phyloP scores from a whole-genome alignment of 148 eudicot genomes.

The Chenopodium quinoa region DNA sequence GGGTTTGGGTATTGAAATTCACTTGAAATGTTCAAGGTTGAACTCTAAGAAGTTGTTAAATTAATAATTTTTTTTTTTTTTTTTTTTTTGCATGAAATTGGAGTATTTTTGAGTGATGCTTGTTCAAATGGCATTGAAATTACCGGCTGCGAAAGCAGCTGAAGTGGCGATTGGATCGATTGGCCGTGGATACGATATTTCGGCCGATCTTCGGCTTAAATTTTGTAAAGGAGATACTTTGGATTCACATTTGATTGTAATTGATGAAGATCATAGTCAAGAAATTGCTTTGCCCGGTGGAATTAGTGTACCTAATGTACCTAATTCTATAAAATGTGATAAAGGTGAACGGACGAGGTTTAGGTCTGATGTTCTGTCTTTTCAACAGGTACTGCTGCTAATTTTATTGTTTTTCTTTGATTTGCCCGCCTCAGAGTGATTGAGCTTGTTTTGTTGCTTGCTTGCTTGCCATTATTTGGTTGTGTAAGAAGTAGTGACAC shows the following conservation, averaged over 20 bases:
- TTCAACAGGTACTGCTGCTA: slow-evolving; percentile 68
- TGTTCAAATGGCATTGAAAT: slow-evolving; percentile 64
- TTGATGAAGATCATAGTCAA: slow-evolving; percentile 64
- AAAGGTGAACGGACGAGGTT: slow-evolving; percentile 94
- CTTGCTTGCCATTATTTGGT: no score
- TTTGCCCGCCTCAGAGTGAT: no score
- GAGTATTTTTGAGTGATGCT: slow-evolving; percentile 15
- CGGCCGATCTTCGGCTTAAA: slow-evolving; percentile 81
- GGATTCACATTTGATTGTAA: slow-evolving; percentile 63
- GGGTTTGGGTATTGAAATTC: neutral
- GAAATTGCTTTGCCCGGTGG: slow-evolving; percentile 84
- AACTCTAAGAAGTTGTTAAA: no score
- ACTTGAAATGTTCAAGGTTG: neutral
- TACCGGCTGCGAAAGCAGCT: slow-evolving; percentile 70
- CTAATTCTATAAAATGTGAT: slow-evolving; percentile 79
- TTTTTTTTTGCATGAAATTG: neutral
- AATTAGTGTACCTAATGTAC: slow-evolving; percentile 54
- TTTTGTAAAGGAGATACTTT: slow-evolving; percentile 66
- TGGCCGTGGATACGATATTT: slow-evolving; percentile 82
- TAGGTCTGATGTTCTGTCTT: slow-evolving; percentile 83
- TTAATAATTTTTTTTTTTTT: no score
- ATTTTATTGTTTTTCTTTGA: no score
- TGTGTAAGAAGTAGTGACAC: no score
- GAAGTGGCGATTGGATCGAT: slow-evolving; percentile 79
- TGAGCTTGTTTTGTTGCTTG: no score